Evolutionary conservation across 2,329 filamentous ascomycete species (phyloP), one percentile per base, ranked within the genome.

Genomic region (Fusarium pseudocircinatum): DNA sequence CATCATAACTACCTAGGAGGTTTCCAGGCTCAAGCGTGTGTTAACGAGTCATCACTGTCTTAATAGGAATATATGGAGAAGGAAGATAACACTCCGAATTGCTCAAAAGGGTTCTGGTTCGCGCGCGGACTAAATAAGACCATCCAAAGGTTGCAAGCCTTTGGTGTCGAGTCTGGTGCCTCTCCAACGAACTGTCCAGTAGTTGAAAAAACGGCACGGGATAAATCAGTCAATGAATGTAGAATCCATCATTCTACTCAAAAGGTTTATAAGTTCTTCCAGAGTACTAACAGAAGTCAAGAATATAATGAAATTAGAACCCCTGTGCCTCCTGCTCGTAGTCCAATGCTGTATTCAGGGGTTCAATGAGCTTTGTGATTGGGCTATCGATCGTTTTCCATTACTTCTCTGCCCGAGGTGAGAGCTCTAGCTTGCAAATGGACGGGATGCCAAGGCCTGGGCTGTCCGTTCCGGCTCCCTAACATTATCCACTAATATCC

Each of bases 401-500:
- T 13, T 44, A 56, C 39, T 52, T 54, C 37, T 63, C 49, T 54
- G 30, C 30, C 47, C 47, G 24, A 46, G 52, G 54, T 44, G 47
- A 69, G 47, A 69, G 49, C 57, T 69, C 43, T 39, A 13, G 44
- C 58, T 54, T 65, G 20, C 16, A 30, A 60, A 52, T 57, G 42
- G 18, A 28, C n/a, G n/a, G n/a, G n/a, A n/a, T n/a, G 26, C 37
- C 24, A 65, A 54, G 58, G 59, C 32, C 37, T 68, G 36, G 63
- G 63, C 52, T 63, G 63, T 46, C 49, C 57, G 66, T 54, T 50
- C 56, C n/a, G 37, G 49, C 34, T 47, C 34, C 54, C 49, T 65
- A 50, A 46, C 26, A 49, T 60, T 60, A 71, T 69, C 71, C 71
- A 72, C 71, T 72, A 72, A 69, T 68, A 57, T 49, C 62, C 67